These are phyloP conservation scores for Solanum pinnatisectum DNA, from an alignment of 257 asterid genomes.

Conservation along the genomic window DNA sequence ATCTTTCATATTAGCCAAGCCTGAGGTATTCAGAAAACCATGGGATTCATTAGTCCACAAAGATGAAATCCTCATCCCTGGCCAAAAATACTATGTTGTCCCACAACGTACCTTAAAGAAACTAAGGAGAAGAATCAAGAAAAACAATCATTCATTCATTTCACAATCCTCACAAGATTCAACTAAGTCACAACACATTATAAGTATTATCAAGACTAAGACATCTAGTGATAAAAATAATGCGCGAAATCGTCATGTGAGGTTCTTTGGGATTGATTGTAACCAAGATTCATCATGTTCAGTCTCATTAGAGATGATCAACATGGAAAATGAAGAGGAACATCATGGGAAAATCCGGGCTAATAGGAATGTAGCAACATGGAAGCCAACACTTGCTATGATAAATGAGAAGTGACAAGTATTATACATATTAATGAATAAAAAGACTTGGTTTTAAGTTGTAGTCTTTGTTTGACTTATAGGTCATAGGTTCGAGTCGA, in stretches of 20 bases:
- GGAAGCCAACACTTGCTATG: conserved; percentile 54
- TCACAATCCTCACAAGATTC: neutral
- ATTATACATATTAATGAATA: neutral
- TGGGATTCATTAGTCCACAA: conserved; percentile 52
- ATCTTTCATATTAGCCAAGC: conserved; percentile 37
- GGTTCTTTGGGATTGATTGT: conserved; percentile 29
- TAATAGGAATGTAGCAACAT: conserved; percentile 16
- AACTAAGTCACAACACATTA: neutral
- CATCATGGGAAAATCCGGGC: conserved; percentile 8
- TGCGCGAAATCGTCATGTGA: conserved; percentile 29
- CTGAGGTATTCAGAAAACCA: conserved; percentile 50
- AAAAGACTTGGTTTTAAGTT: neutral
- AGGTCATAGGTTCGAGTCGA: neutral
- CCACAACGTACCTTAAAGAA: conserved; percentile 50
- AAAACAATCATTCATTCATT: neutral
- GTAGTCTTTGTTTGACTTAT: neutral
- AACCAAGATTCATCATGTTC: conserved; percentile 3
- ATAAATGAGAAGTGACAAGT: conserved; percentile 20
- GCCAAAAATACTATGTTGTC: conserved; percentile 49
- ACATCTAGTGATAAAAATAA: conserved; percentile 24
- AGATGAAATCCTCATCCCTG: conserved; percentile 60
- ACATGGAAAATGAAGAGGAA: neutral
- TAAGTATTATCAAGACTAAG: conserved; percentile 23
- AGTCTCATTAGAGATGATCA: neutral
- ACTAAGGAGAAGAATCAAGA: conserved; percentile 35